These are phyloP conservation scores for Zymoseptoria ardabiliae DNA, from an alignment of 2,329 filamentous ascomycete genomes.

Conservation along the genomic window DNA sequence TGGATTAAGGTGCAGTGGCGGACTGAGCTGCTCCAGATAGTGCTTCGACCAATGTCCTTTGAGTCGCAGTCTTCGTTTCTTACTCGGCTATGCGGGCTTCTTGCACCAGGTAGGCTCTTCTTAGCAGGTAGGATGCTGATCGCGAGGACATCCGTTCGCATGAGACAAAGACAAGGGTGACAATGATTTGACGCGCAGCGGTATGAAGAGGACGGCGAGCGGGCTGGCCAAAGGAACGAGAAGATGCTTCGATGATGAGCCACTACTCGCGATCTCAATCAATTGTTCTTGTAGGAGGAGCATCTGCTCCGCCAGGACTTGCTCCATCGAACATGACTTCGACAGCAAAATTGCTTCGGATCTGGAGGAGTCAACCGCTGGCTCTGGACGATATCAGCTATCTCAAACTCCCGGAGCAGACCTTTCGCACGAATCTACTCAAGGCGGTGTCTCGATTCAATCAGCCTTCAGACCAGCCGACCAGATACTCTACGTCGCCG, in stretches of 20 bases:
- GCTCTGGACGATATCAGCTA: constrained; percentile 33
- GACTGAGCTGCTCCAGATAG: no score
- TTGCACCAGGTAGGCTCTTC: no score
- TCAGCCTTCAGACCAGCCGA: background rate
- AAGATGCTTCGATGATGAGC: constrained; percentile 32
- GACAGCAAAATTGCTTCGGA: constrained; percentile 76
- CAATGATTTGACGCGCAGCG: constrained; percentile 14
- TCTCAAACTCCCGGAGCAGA: constrained; percentile 31
- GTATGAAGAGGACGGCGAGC: constrained; percentile 40
- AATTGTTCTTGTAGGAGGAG: constrained; percentile 9
- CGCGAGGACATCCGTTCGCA: no score
- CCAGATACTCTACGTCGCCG: constrained; percentile 26
- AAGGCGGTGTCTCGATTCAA: constrained; percentile 13
- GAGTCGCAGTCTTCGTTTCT: no score
- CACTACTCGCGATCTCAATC: constrained; percentile 22
- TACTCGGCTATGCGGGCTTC: no score
- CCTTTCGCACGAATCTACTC: constrained; percentile 10
- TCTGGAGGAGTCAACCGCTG: constrained; percentile 51
- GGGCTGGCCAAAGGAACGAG: constrained; percentile 40
- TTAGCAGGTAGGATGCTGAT: no score
- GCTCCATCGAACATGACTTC: constrained; percentile 66
- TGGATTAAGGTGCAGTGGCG: no score
- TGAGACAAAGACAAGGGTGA: no score
- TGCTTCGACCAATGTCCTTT: no score
- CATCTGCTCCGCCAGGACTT: constrained; percentile 7